These are phyloP conservation scores for Cardamine resedifolia DNA, from an alignment of 345 rosid species.

Conservation along the genomic window DNA sequence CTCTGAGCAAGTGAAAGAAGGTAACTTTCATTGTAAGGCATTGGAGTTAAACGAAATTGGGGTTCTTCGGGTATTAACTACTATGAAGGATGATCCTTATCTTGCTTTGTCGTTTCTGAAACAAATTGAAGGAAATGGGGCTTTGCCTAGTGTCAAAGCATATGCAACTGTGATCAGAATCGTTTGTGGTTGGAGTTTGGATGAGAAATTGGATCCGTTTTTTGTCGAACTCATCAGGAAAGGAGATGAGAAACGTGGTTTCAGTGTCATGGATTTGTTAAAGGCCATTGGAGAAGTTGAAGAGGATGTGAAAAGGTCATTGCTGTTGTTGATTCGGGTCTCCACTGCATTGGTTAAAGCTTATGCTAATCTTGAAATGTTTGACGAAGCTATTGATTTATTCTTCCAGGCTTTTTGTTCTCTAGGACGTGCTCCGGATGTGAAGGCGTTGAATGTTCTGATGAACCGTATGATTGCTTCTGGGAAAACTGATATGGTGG, in stretches of 20 bases:
- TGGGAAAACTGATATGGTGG: slow-evolving; percentile 46
- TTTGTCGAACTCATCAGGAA: slow-evolving; percentile 46
- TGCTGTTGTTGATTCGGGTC: slow-evolving; percentile 34
- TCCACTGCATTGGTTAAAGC: slow-evolving; percentile 58
- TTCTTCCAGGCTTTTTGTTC: slow-evolving; percentile 31
- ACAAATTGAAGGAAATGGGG: slow-evolving; percentile 45
- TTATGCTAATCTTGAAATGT: slow-evolving; percentile 47
- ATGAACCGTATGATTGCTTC: slow-evolving; percentile 47
- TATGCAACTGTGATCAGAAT: slow-evolving; percentile 51
- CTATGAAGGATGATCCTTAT: slow-evolving; percentile 47
- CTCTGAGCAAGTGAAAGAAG: slow-evolving; percentile 24
- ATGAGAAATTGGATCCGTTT: slow-evolving; percentile 41
- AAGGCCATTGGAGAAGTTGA: slow-evolving; percentile 38
- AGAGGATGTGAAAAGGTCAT: not conserved
- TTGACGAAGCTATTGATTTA: slow-evolving; percentile 50
- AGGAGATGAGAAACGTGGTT: slow-evolving; percentile 31
- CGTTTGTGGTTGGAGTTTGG: slow-evolving; percentile 46
- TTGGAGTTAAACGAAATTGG: slow-evolving; percentile 40
- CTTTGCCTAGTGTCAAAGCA: slow-evolving; percentile 45
- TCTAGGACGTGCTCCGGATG: slow-evolving; percentile 43
- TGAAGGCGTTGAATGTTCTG: slow-evolving; percentile 49
- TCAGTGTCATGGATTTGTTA: slow-evolving; percentile 46
- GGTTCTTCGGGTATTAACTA: slow-evolving; percentile 42
- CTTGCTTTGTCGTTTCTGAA: slow-evolving; percentile 54
- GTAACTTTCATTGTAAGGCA: not conserved